Evolutionary conservation across 768 basidiomycete genomes (phyloP), one percentile per base, ranked within the genome.

Genomic region (Amanita polypyramis): DNA sequence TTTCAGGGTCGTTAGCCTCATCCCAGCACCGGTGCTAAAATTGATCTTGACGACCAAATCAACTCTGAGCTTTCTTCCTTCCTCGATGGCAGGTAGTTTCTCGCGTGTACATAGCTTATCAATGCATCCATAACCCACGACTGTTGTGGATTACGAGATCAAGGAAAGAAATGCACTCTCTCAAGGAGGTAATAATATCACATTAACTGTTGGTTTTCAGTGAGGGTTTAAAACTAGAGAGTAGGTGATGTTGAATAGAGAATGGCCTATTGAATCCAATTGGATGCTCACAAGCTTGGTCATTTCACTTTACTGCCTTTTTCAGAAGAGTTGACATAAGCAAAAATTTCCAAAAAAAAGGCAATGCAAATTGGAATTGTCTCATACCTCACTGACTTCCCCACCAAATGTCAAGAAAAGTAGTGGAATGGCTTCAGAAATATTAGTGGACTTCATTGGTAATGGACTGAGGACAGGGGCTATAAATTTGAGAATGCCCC

Each of bases 91-190:
- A 25, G 65, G 39, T 5, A 65, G 60, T n/a, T 55, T 51, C 8
- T 49, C 49, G 37, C 61, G 53, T 34, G 54, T 54, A 47, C 63
- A 65, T 17, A 72, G 55, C 42, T 65, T 63, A 2, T 55, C 56
- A 54, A 67, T 14, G 66, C 65, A n/a, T 64, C 62, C 21, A 61
- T 53, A 3, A 65, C 53, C 70, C 69, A 73, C 23, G 61, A 50
- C 5, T 30, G 39, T 58, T 0, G 52, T 4, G 51, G 69, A 64
- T 8, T 54, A 63, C 56, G 36, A 71, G 56, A 14, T 55, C 39
- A 11, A 70, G 62, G 23, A 70, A 59, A 12, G 65, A 65, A 12
- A 54, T 59, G 69, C 70, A 71, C 36, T 66, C 67, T 12, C 64
- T 60, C 25, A 56, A 54, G 12, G 65, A 64, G 19, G 58, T 54